Base-by-base conservation (phyloP, 23 red algal species). In the Gracilariopsis chorda region DNA sequence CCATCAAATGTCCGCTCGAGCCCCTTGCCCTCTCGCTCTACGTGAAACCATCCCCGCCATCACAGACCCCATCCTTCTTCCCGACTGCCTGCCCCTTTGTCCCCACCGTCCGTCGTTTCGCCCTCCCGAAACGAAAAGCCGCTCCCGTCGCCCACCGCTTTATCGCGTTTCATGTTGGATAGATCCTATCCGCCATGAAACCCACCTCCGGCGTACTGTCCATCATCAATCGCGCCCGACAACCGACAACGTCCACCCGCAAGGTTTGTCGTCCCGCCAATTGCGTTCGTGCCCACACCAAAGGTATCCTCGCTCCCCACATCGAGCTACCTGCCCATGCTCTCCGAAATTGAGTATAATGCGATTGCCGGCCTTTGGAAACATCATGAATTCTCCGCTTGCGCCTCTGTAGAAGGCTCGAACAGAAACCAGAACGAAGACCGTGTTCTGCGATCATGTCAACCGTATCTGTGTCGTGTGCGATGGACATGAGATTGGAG, bases 381-480 rank as follows among this genome's bases (percentile, higher is more conserved):
- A 9, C 27, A 63, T 21, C 53, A 83, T 53, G 53, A 48, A 4
- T 55, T 41, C 16, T 83, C 78, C n/a, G 78, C 78, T 21, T 59
- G 53, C 51, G 78, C 78, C 37, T 57, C 47, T 16, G 41, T 42
- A 11, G 23, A 36, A 6, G 78, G 78, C 43, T 59, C 78, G 47
- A 49, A 36, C 43, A 49, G 78, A 30, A 53, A 27, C 5, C 53
- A 65, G 29, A 83, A 83, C 32, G 78, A 83, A 39, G 78, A 83
- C 46, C 78, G 78, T n/a, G 78, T 83, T 83, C 28, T 59, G 53
- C 8, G 78, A 83, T 36, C 59, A 59, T 11, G 37, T 20, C 11
- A 9, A 63, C 34, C 34, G 53, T 16, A 63, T 83, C 40, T 83
- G 47, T 55, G 78, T 49, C 78, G 78, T 83, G 47, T 83, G 78